Evolutionary conservation across 2,329 filamentous ascomycete species (phyloP), one percentile per base, ranked within the genome.

Genomic region (Fusarium praegraminearum): DNA sequence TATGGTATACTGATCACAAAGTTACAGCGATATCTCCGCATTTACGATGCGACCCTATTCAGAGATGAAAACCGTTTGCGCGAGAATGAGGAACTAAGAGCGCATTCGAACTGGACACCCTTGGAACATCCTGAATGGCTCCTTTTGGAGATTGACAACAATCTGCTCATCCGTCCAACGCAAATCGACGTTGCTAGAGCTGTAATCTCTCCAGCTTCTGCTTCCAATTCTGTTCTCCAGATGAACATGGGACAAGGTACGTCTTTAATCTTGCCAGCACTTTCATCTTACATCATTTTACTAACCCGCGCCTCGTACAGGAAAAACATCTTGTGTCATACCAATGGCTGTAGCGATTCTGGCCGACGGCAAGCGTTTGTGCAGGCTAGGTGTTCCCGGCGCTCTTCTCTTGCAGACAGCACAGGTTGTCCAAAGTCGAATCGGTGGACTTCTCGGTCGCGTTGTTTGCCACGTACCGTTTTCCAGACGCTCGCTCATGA

Each of bases 161-260:
- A 91, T 64, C 74, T 93, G 1, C 78, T 89, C 10, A 87, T 92
- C 50, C 84, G 90, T 0, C 78, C 82, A 0, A 83, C 85, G 1
- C 90, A 93, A 61, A 80, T 90, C 0, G 82, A 88, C 3, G 89
- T 92, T 8, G 89, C 90, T 0, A 66, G 77, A 2, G 86, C 87
- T 1, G 92, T 87, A 18, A 87, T 89, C 1, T 77, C 76, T 0
- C 89, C 90, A 0, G 41, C 69, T 0, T 87, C 85, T 0, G 76
- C 78, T 0, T 61, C 76, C 0, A 91, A 90, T 59, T 87, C 87
- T 0, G 86, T 91, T 0, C 67, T 90, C 1, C 89, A 91, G 63
- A 83, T 91, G 77, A 88, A 90, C 62, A 91, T 91, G 89, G 89
- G 89, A 0, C 83, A 89, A 78, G 85, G 84, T 78, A 69, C 69